Base-by-base conservation (phyloP, 2,329 filamentous ascomycete species). In the Kalmusia sp. region DNA sequence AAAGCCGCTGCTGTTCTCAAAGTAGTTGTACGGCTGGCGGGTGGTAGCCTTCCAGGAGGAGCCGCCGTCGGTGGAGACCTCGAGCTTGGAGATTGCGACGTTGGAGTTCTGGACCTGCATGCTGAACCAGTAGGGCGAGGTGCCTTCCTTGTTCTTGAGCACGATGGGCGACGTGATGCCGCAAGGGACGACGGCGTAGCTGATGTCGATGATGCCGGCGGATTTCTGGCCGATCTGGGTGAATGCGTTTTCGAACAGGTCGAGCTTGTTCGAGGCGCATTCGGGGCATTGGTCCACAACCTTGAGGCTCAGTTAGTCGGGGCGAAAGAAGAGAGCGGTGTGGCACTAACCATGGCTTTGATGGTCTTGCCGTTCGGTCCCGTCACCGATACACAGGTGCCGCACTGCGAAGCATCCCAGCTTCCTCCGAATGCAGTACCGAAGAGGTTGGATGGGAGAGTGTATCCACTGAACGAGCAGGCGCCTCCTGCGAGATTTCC, bases 21-120 rank as follows among this genome's bases (percentile, higher is more conserved):
- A 89, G 74, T 80, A 89, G 77, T 88, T 78, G 68, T 77, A 77
- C 6, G 75, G 70, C 51, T 78, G 70, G 41, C 86, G 77, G 2
- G 74, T 77, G 0, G 86, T 87, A n/a, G 67, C 44, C 69, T 81
- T 69, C 86, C 85, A 89, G 12, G 81, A 83, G 48, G 62, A 77
- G 15, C 86, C 86, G 9, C 82, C 79, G 63, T 89, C 82, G 15
- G 79, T 84, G 53, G 82, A 85, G 52, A 88, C 85, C 60, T 88
- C 85, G 21, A 89, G 77, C 57, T 74, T 78, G 48, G 76, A 62
- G 34, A 88, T 79, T 14, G 79, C 77, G 54, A 83, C 77, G 67
- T 86, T 87, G 63, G 82, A 75, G 71, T 88, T 88, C 63, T 87
- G 77, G 37, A 88, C 85, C 69, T 89, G 87, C 79, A 86, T 85